Base-by-base conservation (phyloP, 768 basidiomycete species). In the Boletellus ananiceps region DNA sequence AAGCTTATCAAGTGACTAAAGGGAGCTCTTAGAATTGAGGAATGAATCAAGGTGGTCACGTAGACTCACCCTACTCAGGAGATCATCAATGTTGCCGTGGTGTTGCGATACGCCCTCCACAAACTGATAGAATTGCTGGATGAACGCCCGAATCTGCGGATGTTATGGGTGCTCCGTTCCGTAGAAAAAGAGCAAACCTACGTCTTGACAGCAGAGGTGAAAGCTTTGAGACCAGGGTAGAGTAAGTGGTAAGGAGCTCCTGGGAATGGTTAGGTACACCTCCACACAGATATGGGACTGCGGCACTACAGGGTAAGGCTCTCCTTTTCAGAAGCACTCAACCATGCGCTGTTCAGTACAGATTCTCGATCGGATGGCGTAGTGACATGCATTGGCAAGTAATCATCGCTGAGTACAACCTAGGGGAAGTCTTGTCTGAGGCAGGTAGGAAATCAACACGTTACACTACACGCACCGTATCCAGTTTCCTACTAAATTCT, bases 151-250 rank as follows among this genome's bases (percentile, higher is more conserved):
- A 51, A 95, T 88, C 83, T 95, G 71, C 25, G 23, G 38, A 25
- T 13, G 35, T 42, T 18, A 47, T 48, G 54, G 44, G 52, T 38
- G 23, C 15, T 40, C 14, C 46, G 23, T 29, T 29, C 8, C 5
- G 3, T 36, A 42, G 18, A 8, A 45, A 45, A 35, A 32, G 53
- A 16, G 40, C 13, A n/a, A 33, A 16, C 49, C 25, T 65, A 90
- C 90, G 61, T 89, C 83, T 73, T 90, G 87, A 64, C 95, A 97
- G 60, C 91, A 95, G n/a, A 88, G 73, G 58, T 93, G 89, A 68
- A 97, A 98, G 1, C 89, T 88, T 64, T 89, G 86, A 0, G 95
- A 98, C 89, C 95, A 99, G 1, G 96, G 93, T 35, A 99, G 74
- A 23, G 75, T 74, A 49, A 85, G 72, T 5, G 93, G 92, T 46